Base-by-base conservation (phyloP, 1,284 basidiomycete genomes). In the Chalciporus sp. region DNA sequence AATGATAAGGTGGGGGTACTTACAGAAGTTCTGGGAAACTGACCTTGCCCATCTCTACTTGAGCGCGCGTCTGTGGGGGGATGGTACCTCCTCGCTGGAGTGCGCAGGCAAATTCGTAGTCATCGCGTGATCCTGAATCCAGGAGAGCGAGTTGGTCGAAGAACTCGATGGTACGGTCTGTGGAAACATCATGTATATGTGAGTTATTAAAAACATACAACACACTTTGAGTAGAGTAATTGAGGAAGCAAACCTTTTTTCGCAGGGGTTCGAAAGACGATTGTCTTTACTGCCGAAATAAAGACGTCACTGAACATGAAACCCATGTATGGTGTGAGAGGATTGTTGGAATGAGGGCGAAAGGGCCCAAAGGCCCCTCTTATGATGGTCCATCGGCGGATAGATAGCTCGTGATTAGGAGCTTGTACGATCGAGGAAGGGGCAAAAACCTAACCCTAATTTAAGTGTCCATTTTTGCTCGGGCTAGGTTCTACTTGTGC, bases 21-120 rank as follows among this genome's bases (percentile, higher is more conserved):
- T 35, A 65, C 62, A 65, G 12, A 1, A 54, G 14, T 28, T 67
- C 60, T 39, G 49, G 4, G 52, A 65, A 67, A 7, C 52, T 58
- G 9, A 12, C 17, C 5, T 27, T 52, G 16, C 46, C 23, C 65
- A 65, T 58, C 43, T 55, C 58, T 16, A 51, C 8, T 28, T 64
- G 65, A 16, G 53, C 65, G 20, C 12, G 14, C 14, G 64, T 67
- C 3, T 7, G 62, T 19, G 42, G 47, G 3, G 62, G 64, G 46
- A 67, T 58, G 0, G 41, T 8, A 28, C 42, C 28, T 0, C 55
- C 55, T 2, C 46, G 51, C 20, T 58, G n/a, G 17, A 67, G 17
- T 3, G 54, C 62, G 17, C 61, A 57, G 14, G 61, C 64, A 31
- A 60, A 28, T 7, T 43, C 9, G 16, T 62, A 17, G 12, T 63